Percentiles rank a stretch among this genome's conserved stretches.
phyloP scores from a whole-genome alignment of 2,329 filamentous ascomycete genomes.

The Scedosporium aurantiacum region DNA sequence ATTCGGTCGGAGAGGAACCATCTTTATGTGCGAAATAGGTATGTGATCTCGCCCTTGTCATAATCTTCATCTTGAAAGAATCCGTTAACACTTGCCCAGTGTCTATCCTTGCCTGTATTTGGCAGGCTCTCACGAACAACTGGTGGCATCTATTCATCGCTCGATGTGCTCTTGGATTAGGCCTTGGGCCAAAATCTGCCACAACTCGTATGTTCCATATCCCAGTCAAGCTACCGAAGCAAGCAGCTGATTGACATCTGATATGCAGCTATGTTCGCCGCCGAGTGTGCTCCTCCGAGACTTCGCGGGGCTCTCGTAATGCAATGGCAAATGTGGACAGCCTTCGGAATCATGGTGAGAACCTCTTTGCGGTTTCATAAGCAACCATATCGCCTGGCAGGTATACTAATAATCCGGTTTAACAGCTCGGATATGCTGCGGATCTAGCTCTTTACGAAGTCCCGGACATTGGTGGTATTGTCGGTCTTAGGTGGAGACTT shows the following conservation, averaged over 20 bases:
- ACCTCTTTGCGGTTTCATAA: not conserved
- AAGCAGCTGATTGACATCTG: constrained; percentile 8
- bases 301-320: constrained; percentile 62
- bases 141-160: constrained; percentile 62
- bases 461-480: constrained; percentile 35
- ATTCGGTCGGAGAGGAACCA: constrained; percentile 61
- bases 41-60: not conserved
- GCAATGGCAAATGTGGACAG: constrained; percentile 32
- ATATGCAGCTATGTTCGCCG: constrained; percentile 50
- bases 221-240: not conserved
- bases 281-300: constrained; percentile 52
- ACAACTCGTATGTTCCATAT: constrained; percentile 34
- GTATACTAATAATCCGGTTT: not conserved
- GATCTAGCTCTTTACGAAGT: constrained; percentile 52
- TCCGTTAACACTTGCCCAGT: constrained; percentile 36
- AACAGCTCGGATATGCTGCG: constrained; percentile 41
- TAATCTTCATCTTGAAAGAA: not conserved
- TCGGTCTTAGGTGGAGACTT: constrained; percentile 53
- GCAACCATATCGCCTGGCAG: not conserved
- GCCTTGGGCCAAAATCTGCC: constrained; percentile 59
- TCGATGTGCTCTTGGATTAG: constrained; percentile 58
- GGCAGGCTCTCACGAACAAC: constrained; percentile 33
- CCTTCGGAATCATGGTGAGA: constrained; percentile 38
- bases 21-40: constrained; percentile 33
- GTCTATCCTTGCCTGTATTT: constrained; percentile 43